Conservation (phyloP, 2,329 filamentous ascomycete species). For the Ilyonectria sp. region DNA sequence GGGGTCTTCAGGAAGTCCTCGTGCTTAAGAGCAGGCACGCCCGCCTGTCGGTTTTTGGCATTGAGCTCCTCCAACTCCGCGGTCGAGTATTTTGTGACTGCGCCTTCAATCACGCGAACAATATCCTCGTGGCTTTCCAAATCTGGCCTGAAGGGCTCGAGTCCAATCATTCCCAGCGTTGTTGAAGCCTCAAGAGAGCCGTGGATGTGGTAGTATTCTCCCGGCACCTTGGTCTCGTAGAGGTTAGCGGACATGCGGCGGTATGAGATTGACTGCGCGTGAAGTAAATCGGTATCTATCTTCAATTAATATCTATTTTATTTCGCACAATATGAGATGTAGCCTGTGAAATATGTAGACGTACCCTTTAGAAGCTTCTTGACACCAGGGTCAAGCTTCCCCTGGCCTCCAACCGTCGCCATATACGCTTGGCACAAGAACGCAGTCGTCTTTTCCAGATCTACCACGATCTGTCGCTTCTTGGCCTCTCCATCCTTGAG, state of each 20-base stretch:
- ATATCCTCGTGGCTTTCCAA: conserved; percentile 73
- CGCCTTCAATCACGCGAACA: conserved; percentile 71
- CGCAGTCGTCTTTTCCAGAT: conserved; percentile 58
- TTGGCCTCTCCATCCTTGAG: conserved; percentile 34
- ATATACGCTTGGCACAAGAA: conserved; percentile 59
- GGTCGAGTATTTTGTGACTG: conserved; percentile 68
- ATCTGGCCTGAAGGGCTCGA: conserved; percentile 73
- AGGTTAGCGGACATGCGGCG: conserved; percentile 81
- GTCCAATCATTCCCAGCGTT: conserved; percentile 78
- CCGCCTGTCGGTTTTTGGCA: conserved; percentile 69
- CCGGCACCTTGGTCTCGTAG: conserved; percentile 76
- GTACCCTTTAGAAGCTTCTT: conserved; percentile 51
- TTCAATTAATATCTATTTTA: conserved; percentile 19
- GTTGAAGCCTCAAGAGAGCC: conserved; percentile 81
- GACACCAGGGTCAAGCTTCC: conserved; percentile 56
- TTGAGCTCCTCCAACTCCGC: conserved; percentile 73
- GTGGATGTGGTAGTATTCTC: conserved; percentile 83
- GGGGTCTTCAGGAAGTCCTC: conserved; percentile 71
- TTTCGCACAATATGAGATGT: neutral
- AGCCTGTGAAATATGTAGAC: neutral
- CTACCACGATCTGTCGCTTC: conserved; percentile 46
- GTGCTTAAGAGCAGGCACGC: conserved; percentile 71
- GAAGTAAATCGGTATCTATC: conserved; percentile 78
- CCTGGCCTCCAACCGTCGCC: conserved; percentile 55
- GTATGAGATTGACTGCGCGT: conserved; percentile 80